Percentiles rank a stretch among this genome's conserved stretches.
These are phyloP conservation scores for Huntiella savannae DNA, from an alignment of 2,329 filamentous ascomycete species.

Conservation along the genomic window DNA sequence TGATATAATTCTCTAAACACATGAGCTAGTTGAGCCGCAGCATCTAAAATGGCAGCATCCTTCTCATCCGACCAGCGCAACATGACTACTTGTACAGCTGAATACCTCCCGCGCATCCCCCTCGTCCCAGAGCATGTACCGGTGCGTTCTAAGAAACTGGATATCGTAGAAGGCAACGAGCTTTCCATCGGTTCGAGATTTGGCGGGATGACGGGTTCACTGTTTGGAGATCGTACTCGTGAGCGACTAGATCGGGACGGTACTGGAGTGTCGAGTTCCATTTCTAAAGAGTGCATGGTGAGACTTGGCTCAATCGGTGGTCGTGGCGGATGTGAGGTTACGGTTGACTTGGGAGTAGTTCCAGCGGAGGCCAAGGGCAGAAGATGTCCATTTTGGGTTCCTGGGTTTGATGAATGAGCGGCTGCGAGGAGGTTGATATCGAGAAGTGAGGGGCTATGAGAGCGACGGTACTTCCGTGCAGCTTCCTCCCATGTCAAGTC, in stretches of 20 bases:
- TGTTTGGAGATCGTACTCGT: constrained; percentile 17
- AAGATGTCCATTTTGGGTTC: constrained; percentile 16
- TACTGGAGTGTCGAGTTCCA: constrained; percentile 33
- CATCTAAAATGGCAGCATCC: constrained; percentile 18
- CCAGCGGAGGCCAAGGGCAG: too few species aligned
- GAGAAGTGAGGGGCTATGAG: constrained; percentile 31
- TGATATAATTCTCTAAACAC: constrained; percentile 34
- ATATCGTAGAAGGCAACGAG: background rate
- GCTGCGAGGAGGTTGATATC: constrained; percentile 26
- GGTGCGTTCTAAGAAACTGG: background rate
- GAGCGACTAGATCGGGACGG: background rate
- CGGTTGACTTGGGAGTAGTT: background rate
- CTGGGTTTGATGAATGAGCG: constrained; percentile 29
- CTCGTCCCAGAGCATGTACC: background rate
- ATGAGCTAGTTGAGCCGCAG: constrained; percentile 28
- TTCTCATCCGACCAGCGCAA: constrained; percentile 37
- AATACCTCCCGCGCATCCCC: constrained; percentile 27
- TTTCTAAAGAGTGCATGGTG: constrained; percentile 19
- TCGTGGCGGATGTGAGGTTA: background rate
- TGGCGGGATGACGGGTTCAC: constrained; percentile 37
- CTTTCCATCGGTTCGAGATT: constrained; percentile 32
- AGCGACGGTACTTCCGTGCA: constrained; percentile 32
- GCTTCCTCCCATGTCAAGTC: constrained; percentile 43
- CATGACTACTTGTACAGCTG: constrained; percentile 31
- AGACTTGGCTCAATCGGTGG: background rate